These are phyloP conservation scores for Daldinia sp. DNA, from an alignment of 2,329 filamentous ascomycete genomes.

Conservation along the genomic window DNA sequence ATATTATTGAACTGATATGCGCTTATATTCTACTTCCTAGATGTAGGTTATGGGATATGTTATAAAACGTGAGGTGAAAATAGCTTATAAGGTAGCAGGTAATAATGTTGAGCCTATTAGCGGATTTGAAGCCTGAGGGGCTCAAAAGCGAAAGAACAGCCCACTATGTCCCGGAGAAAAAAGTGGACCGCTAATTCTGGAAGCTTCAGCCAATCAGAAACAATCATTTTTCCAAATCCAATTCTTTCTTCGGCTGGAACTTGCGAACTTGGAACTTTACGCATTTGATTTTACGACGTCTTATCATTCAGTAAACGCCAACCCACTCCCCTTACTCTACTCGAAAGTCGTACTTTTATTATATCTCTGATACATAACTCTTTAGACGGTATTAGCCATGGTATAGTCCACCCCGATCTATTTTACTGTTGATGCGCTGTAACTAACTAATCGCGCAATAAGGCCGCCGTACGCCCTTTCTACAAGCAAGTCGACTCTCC, in stretches of 20 bases:
- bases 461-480: conserved; percentile 62
- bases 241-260: conserved; percentile 33
- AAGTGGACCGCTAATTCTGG: conserved; percentile 29
- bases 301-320: conserved; percentile 12
- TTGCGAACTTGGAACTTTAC: conserved; percentile 27
- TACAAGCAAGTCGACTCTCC: conserved; percentile 67
- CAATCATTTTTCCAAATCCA: conserved; percentile 47
- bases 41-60: background rate
- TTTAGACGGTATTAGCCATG: conserved; percentile 58
- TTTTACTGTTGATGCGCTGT: conserved; percentile 11
- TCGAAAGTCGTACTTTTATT: background rate
- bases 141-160: conserved; percentile 11
- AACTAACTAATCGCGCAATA: conserved; percentile 53
- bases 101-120: background rate
- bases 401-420: conserved; percentile 57
- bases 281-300: conserved; percentile 24
- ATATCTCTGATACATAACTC: conserved; percentile 7
- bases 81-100: no score
- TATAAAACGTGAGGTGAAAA: background rate
- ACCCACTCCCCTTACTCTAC: conserved; percentile 12
- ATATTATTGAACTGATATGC: background rate
- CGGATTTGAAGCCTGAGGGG: conserved; percentile 8
- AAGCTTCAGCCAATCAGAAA: conserved; percentile 55
- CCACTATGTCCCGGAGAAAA: conserved; percentile 15
- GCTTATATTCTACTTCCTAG: background rate